Base-by-base conservation (phyloP, 495 filamentous ascomycete genomes). In the Venustampulla echinocandica region DNA sequence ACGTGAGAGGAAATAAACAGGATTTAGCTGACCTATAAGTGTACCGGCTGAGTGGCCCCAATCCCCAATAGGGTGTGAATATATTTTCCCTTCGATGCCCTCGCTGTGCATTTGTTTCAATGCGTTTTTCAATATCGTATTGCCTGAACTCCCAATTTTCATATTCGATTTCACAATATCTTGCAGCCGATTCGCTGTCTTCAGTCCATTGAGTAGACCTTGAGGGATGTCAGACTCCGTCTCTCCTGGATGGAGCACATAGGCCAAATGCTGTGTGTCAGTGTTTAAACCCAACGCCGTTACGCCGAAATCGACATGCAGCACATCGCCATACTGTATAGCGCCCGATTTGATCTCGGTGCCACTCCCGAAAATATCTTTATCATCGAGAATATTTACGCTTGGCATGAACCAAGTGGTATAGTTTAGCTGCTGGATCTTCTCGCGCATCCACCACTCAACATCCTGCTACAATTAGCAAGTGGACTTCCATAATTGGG, bases 21-120 rank as follows among this genome's bases (percentile, higher is more conserved):
- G n/a, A 48, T 20, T 21, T 1, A 25, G 42, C 58, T 4, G 56
- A 68, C 68, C 69, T 38, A 73, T 62, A 20, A 71, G 43, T 2
- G 69, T 60, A 1, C 69, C 68, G 0, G 69, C 69, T 4, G 62
- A 64, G 52, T 73, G 69, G 0, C 68, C 69, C 67, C 67, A 71
- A 59, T 73, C 69, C 0, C 69, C 69, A 24, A 68, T 69, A n/a
- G 69, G 64, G 42, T 73, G 68, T 24, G 54, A 65, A 30, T 73
- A 73, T 1, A 73, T 60, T 53, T 57, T 67, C 1, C 66, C 69
- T 32, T 65, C 58, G 19, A 73, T 66, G 5, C 63, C 65, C 47
- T 70, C 69, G 13, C 33, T 52, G 3, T 43, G 40, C 63, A 70
- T 69, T 47, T 71, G 60, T 27, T 53, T 37, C 14, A 61, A 50